These are phyloP conservation scores for Nannizzia gypsea DNA, from an alignment of 2,329 filamentous ascomycete genomes.

Conservation along the genomic window DNA sequence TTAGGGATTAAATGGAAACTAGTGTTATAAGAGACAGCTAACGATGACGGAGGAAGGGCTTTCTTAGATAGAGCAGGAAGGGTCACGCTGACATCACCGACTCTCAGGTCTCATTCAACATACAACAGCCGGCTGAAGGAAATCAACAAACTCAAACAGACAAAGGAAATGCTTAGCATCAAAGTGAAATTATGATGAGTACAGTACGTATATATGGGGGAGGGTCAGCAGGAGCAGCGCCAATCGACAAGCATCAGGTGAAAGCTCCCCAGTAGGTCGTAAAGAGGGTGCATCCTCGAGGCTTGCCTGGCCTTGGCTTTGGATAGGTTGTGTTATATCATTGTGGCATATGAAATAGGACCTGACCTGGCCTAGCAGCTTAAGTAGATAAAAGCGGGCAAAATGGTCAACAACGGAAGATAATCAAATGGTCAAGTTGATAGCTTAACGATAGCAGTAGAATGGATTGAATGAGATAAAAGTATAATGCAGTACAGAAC, in stretches of 20 bases:
- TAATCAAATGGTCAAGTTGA: background rate
- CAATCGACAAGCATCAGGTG: background rate
- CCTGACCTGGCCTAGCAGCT: background rate
- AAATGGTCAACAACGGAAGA: background rate
- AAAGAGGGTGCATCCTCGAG: background rate
- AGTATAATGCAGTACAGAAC: background rate
- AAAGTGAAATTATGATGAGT: background rate
- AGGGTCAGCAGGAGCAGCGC: background rate
- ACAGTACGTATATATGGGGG: background rate
- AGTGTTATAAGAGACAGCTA: background rate
- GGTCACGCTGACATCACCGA: background rate
- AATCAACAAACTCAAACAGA: background rate
- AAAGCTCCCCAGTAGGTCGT: background rate
- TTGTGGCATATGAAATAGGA: background rate
- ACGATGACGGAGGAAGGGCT: background rate
- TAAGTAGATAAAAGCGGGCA: background rate
- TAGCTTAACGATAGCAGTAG: background rate
- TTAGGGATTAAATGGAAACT: background rate
- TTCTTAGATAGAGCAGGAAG: background rate
- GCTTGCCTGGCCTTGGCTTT: background rate
- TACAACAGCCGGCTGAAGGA: background rate
- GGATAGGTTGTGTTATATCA: background rate
- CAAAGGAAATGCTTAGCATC: background rate
- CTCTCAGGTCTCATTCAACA: background rate
- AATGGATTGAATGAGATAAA: slow-evolving; percentile 2